Conservation (phyloP, 2,329 filamentous ascomycete species). For the Teratosphaeria epicoccoides region DNA sequence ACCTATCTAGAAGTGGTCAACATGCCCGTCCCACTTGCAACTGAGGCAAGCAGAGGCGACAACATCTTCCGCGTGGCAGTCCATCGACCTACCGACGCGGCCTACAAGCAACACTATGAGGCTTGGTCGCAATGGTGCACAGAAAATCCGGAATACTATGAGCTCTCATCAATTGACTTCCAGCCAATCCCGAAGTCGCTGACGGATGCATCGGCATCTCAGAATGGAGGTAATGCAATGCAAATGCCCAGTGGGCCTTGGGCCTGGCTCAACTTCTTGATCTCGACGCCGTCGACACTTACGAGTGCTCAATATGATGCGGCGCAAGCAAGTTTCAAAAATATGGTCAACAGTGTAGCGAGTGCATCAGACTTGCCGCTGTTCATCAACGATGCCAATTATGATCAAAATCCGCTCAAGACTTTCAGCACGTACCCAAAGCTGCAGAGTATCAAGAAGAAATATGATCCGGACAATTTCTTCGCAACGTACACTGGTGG, state of each 20-base stretch:
- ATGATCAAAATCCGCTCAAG: background rate
- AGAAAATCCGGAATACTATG: slow-evolving; percentile 6
- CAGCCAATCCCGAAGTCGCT: slow-evolving; percentile 13
- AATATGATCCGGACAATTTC: slow-evolving; percentile 1
- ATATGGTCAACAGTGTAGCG: background rate
- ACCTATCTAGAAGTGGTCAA: slow-evolving; percentile 26
- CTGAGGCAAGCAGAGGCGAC: slow-evolving; percentile 22
- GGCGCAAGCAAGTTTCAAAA: background rate
- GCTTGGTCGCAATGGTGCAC: slow-evolving; percentile 24
- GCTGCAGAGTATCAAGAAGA: background rate
- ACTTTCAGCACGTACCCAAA: background rate
- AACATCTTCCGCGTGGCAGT: slow-evolving; percentile 28
- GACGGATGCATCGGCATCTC: slow-evolving; percentile 4
- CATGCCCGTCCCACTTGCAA: slow-evolving; percentile 24
- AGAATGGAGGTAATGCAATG: slow-evolving; percentile 8
- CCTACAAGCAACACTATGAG: slow-evolving; percentile 15
- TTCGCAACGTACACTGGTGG: background rate
- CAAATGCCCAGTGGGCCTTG: background rate
- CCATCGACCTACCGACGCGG: slow-evolving; percentile 18
- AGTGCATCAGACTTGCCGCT: background rate
- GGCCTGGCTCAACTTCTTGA: background rate
- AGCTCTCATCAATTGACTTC: slow-evolving; percentile 9
- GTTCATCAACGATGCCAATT: background rate
- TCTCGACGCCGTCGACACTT: background rate
- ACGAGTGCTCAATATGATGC: background rate